A percentile compares a stretch with the other conserved stretches of the same genome.
Evolutionary conservation across 495 filamentous ascomycete species (phyloP).

Genomic region (Xylaria cubensis): DNA sequence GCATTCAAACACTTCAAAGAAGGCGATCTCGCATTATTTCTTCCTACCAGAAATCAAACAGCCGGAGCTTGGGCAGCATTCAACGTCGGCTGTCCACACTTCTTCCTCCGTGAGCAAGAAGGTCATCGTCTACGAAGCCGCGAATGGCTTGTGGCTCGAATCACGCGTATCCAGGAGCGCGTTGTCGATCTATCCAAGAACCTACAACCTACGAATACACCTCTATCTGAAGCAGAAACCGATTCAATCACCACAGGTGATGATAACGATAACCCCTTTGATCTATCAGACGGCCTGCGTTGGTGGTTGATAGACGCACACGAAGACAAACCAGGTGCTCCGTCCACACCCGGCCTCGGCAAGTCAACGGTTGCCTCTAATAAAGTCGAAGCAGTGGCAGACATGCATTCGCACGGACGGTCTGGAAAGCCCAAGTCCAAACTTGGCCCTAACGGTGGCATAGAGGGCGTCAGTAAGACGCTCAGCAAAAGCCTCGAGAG

Average conservation of each 20-base stretch:
- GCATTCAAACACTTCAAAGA: slow-evolving; percentile 97
- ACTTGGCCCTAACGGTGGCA: slow-evolving; percentile 52
- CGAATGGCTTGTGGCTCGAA: slow-evolving; percentile 95
- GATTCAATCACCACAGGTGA: slow-evolving; percentile 59
- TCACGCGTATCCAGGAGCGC: slow-evolving; percentile 88
- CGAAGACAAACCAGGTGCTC: slow-evolving; percentile 95
- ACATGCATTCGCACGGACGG: slow-evolving; percentile 60
- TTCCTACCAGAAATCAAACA: slow-evolving; percentile 91
- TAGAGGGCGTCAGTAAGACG: slow-evolving; percentile 76
- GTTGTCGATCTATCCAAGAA: slow-evolving; percentile 90
- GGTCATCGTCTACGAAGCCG: slow-evolving; percentile 78
- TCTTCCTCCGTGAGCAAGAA: slow-evolving; percentile 94
- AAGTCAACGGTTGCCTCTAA: slow-evolving; percentile 92
- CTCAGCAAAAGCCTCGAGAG: slow-evolving; percentile 88
- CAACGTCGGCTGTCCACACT: slow-evolving; percentile 95
- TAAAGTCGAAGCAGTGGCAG: slow-evolving; percentile 77
- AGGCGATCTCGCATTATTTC: slow-evolving; percentile 92
- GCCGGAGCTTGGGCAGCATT: slow-evolving; percentile 98
- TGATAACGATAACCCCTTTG: slow-evolving; percentile 97
- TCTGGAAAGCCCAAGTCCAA: slow-evolving; percentile 56
- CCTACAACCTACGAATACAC: slow-evolving; percentile 41
- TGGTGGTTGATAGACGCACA: slow-evolving; percentile 95
- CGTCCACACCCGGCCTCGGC: slow-evolving; percentile 83
- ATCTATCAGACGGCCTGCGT: slow-evolving; percentile 90
- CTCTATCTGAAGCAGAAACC: slow-evolving; percentile 41